Base-by-base conservation (phyloP, 73 alveolate genomes). In the Stentor coeruleus region DNA sequence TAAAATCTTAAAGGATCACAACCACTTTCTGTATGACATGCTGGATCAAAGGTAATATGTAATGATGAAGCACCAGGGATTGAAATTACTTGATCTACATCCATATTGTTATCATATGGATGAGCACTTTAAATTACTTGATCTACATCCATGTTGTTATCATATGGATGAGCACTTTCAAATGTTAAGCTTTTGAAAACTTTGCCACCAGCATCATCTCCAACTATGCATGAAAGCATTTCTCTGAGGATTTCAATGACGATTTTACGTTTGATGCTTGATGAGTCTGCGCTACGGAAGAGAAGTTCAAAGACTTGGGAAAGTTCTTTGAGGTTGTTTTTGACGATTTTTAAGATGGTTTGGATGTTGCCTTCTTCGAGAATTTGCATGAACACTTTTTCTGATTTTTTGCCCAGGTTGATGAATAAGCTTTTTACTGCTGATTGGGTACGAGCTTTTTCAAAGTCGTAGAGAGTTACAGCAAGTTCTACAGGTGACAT, bases 81-180 rank as follows among this genome's bases (percentile, higher is more conserved):
- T 11, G 59, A 40, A 38, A 75, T 75, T 20, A 75, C 72, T 20
- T 75, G 35, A 33, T 75, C 83, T 20, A 75, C 59, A 33, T 40
- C 38, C 83, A 40, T 39, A 38, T 75, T 75, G 72, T 75, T 35
- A 14, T 75, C 83, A 38, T 75, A 75, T 37, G 83, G 83, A 35
- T 75, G 83, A n/a, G n/a, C n/a, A n/a, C n/a, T 40, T 11, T 28
- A 40, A 38, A 75, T 75, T 20, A 75, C 72, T 20, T 75, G 35
- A 33, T 75, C 83, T 20, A 75, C 59, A 33, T 40, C 38, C 83
- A 40, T 39, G 38, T 75, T 75, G 72, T 75, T 35, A 14, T 75
- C 83, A 38, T 75, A 75, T 37, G 83, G 83, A 35, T 75, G 83
- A 35, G 77, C 11, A 2, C 74, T n/a, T 40, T 75, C 83, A 2